Percentiles rank a stretch among this genome's conserved stretches.
Conservation (phyloP, 441 rosid genomes). For the Populus tomentosa region DNA sequence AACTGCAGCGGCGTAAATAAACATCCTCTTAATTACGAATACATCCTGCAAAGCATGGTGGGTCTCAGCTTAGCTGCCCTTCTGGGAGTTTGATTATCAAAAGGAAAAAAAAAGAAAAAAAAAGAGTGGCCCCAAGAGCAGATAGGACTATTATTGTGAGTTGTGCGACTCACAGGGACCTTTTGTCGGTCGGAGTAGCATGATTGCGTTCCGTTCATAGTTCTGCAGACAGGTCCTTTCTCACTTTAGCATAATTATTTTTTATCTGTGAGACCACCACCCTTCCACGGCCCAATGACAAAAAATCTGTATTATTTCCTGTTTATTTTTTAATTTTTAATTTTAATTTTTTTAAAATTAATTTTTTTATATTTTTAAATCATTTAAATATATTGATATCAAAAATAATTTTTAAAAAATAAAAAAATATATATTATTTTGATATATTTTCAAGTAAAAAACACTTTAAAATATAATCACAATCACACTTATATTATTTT, state of each 20-base stretch:
- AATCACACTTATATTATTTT: too few species aligned
- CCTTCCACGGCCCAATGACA: neutral
- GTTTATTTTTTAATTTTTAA: neutral
- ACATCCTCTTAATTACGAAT: too few species aligned
- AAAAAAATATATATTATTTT: too few species aligned
- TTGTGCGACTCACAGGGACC: neutral
- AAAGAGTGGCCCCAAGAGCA: neutral
- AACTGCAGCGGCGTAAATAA: too few species aligned
- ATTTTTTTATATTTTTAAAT: too few species aligned
- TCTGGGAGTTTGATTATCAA: neutral
- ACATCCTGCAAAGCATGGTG: neutral
- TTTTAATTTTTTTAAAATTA: too few species aligned
- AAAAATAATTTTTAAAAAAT: too few species aligned
- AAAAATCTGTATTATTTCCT: neutral
- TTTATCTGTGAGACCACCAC: neutral
- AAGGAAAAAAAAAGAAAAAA: neutral
- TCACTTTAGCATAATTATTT: conserved; percentile 1
- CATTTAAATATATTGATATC: too few species aligned
- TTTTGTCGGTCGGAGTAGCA: neutral
- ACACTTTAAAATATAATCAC: too few species aligned
- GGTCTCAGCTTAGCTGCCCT: neutral
- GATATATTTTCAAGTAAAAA: too few species aligned
- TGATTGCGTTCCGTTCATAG: neutral
- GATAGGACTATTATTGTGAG: neutral
- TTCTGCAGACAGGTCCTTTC: conserved; percentile 10